Evolutionary conservation across 1,284 basidiomycete species (phyloP).

Genomic region (Microbotryum saponariae): DNA sequence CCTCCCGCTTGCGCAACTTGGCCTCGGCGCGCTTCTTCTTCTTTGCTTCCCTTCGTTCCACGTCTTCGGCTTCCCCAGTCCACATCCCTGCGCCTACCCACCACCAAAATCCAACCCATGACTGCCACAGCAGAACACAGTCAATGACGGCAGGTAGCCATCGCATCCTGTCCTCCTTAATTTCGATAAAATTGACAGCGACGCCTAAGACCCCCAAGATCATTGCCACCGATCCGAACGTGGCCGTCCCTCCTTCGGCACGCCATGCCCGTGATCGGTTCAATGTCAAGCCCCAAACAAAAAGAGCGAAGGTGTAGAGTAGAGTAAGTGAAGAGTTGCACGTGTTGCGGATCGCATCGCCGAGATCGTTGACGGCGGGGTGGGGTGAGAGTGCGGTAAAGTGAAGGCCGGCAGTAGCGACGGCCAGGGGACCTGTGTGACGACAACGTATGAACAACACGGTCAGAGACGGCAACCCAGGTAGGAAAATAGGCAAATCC

Average conservation of each 20-base stretch:
- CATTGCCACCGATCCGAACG: slow-evolving; percentile 78
- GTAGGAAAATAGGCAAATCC: slow-evolving; percentile 2
- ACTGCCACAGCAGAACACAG: slow-evolving; percentile 85
- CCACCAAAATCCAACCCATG: slow-evolving; percentile 42
- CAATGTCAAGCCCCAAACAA: slow-evolving; percentile 87
- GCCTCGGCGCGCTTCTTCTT: slow-evolving; percentile 15
- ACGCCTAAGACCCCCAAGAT: slow-evolving; percentile 69
- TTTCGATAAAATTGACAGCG: slow-evolving; percentile 74
- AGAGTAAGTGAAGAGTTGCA: slow-evolving; percentile 92
- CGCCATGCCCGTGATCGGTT: slow-evolving; percentile 91
- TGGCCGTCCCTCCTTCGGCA: slow-evolving; percentile 73
- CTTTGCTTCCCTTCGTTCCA: slow-evolving; percentile 48
- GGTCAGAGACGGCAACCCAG: no score
- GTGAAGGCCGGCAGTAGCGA: slow-evolving; percentile 76
- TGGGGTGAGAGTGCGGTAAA: slow-evolving; percentile 61
- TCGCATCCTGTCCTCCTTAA: slow-evolving; percentile 69
- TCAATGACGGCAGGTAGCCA: slow-evolving; percentile 82
- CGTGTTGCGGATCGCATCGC: slow-evolving; percentile 78
- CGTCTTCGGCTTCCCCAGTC: slow-evolving; percentile 56
- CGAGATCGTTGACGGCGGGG: slow-evolving; percentile 52
- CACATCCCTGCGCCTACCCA: slow-evolving; percentile 87
- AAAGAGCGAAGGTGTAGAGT: slow-evolving; percentile 79
- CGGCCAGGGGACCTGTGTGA: slow-evolving; percentile 65
- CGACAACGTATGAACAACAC: background rate
- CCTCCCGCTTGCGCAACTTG: slow-evolving; percentile 11